A percentile compares a stretch with the other conserved stretches of the same genome.
Evolutionary conservation across 805 yeast genomes (phyloP).

Genomic region (Candida taoyuanica): DNA sequence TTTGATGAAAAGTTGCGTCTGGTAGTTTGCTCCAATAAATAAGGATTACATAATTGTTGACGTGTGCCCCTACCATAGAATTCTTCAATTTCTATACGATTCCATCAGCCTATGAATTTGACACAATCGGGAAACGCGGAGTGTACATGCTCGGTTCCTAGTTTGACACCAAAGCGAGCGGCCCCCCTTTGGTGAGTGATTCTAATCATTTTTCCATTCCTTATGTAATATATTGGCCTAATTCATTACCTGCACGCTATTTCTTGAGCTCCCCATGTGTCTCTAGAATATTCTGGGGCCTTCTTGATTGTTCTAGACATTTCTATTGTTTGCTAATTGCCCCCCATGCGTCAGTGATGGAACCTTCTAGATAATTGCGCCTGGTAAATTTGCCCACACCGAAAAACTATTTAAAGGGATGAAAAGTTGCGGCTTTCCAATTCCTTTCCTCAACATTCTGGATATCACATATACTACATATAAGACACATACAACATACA

Average conservation of each 20-base stretch:
- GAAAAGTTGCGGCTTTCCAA: not conserved
- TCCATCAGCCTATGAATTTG: not conserved
- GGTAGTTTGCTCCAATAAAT: not conserved
- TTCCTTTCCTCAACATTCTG: not conserved
- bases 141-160: not conserved
- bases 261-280: not conserved
- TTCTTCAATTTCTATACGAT: not conserved
- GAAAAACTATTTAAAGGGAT: slow-evolving; percentile 9
- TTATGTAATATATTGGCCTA: too few species aligned
- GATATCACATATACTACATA: not conserved
- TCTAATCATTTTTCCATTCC: too few species aligned
- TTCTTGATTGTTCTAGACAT: slow-evolving; percentile 2
- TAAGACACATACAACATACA: slow-evolving; percentile 10
- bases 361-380: slow-evolving; percentile 13
- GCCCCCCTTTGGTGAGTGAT: too few species aligned
- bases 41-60: not conserved
- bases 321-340: slow-evolving; percentile 9
- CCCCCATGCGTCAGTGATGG: slow-evolving; percentile 2
- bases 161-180: too few species aligned
- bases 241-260: not conserved
- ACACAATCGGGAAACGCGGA: slow-evolving; percentile 4
- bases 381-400: not conserved
- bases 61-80: not conserved
- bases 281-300: not conserved
- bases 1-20: slow-evolving; percentile 1